Conservation (phyloP, 2,329 filamentous ascomycete genomes). For the Fusarium setosum region DNA sequence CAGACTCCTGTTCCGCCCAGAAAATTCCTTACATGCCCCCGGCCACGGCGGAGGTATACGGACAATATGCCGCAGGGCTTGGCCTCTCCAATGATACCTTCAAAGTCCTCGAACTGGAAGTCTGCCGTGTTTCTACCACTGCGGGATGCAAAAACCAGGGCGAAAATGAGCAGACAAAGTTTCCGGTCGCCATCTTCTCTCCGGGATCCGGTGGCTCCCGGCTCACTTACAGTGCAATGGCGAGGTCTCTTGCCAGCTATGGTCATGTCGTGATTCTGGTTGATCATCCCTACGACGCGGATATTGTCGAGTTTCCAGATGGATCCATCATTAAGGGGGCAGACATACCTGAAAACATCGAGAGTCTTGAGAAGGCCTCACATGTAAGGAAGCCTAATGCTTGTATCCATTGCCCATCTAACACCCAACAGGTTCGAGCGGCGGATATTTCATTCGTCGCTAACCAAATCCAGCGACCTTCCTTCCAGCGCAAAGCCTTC, state of each 20-base stretch:
- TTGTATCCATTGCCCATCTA: fast-evolving
- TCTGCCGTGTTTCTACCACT: constrained; percentile 37
- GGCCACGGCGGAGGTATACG: constrained; percentile 45
- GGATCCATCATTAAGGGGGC: constrained; percentile 43
- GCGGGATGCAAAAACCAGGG: constrained; percentile 6
- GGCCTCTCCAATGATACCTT: constrained; percentile 49
- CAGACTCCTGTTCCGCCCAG: constrained; percentile 30
- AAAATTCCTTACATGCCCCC: constrained; percentile 49
- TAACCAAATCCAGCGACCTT: constrained; percentile 43
- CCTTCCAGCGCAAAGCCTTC: constrained; percentile 23
- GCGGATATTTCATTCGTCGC: constrained; percentile 53
- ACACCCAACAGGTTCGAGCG: constrained; percentile 44
- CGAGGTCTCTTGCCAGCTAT: constrained; percentile 57
- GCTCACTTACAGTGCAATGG: constrained; percentile 55
- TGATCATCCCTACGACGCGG: constrained; percentile 61
- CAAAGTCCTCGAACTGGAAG: constrained; percentile 38
- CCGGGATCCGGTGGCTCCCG: constrained; percentile 57
- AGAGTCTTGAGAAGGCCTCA: constrained; percentile 30
- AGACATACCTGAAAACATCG: constrained; percentile 18
- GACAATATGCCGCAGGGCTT: constrained; percentile 33
- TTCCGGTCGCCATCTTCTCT: constrained; percentile 51
- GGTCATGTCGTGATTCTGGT: constrained; percentile 60
- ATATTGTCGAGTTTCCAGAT: constrained; percentile 59
- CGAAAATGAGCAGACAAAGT: constrained; percentile 39
- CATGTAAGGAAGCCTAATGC: constrained; percentile 8